Conservation (phyloP, 306 rosid genomes). For the Hippophae rhamnoides region DNA sequence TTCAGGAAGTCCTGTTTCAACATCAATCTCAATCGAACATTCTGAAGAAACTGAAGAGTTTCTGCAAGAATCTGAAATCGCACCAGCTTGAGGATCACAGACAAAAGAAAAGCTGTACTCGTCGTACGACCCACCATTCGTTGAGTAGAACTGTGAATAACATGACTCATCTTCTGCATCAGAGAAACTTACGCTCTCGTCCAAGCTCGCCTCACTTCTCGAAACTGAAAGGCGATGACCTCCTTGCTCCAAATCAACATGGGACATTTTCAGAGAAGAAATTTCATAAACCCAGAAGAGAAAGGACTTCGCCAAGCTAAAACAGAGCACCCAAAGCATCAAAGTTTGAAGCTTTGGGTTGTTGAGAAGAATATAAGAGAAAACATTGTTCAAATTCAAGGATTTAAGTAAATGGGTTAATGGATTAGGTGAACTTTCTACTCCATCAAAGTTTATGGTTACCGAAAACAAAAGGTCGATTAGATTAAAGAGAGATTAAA, state of each 20-base stretch:
- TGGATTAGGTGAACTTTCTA: no score
- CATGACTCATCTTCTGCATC: constrained; percentile 86
- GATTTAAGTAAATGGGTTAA: no score
- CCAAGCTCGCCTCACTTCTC: constrained; percentile 52
- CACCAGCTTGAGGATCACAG: constrained; percentile 41
- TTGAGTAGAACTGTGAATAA: constrained; percentile 77
- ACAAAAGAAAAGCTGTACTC: constrained; percentile 61
- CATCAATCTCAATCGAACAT: constrained; percentile 54
- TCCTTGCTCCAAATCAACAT: constrained; percentile 65
- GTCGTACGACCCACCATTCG: constrained; percentile 84
- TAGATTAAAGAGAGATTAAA: no score
- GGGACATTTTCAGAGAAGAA: constrained; percentile 42
- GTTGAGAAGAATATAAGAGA: no score
- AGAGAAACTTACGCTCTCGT: constrained; percentile 61
- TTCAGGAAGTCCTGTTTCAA: constrained; percentile 51
- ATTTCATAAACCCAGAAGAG: constrained; percentile 33
- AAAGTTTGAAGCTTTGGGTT: no score
- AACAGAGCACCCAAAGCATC: not conserved
- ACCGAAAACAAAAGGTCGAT: no score
- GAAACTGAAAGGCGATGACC: constrained; percentile 31
- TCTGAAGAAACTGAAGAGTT: constrained; percentile 56
- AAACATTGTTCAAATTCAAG: no score
- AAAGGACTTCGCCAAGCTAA: constrained; percentile 3
- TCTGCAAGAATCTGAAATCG: constrained; percentile 39
- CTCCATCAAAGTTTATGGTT: no score